Evolutionary conservation across 2,329 filamentous ascomycete genomes (phyloP).

Genomic region (Mollisia scopiformis): DNA sequence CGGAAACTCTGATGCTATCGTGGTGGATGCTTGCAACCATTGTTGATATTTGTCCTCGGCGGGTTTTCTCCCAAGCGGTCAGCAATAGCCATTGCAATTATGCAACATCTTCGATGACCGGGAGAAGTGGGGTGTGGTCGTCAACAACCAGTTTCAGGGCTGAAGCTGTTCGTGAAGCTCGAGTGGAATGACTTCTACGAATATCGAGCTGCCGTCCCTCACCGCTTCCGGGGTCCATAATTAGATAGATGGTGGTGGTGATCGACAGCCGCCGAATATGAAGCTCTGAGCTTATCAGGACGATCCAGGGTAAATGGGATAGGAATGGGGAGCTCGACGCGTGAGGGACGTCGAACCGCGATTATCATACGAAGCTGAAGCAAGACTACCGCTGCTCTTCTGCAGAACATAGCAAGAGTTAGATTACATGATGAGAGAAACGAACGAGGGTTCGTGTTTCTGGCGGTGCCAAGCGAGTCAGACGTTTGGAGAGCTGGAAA

Average conservation of each 20-base stretch:
- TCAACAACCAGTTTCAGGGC: slow-evolving; percentile 6
- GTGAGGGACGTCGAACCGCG: slow-evolving; percentile 10
- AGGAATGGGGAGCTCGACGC: slow-evolving; percentile 14
- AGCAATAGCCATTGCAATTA: neutral
- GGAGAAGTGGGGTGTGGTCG: neutral
- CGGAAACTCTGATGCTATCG: neutral
- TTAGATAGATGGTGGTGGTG: no score
- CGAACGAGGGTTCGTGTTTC: neutral
- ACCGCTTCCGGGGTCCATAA: neutral
- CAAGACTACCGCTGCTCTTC: slow-evolving; percentile 2
- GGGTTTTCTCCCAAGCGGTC: neutral
- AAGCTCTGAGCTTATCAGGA: slow-evolving; percentile 23
- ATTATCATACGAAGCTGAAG: slow-evolving; percentile 24
- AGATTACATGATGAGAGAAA: slow-evolving; percentile 10
- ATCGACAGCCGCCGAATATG: slow-evolving; percentile 18
- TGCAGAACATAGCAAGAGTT: slow-evolving; percentile 7
- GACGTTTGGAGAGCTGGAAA: slow-evolving; percentile 12
- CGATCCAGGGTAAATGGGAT: slow-evolving; percentile 5
- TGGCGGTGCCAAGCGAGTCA: slow-evolving; percentile 16
- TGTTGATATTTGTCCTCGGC: neutral
- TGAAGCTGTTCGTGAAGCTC: neutral
- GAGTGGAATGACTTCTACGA: neutral
- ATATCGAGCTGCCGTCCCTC: slow-evolving; percentile 3
- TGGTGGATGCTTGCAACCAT: neutral
- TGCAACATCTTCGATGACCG: neutral